Evolutionary conservation across 257 asterid genomes (phyloP).

Genomic region (Pogostemon cablin): DNA sequence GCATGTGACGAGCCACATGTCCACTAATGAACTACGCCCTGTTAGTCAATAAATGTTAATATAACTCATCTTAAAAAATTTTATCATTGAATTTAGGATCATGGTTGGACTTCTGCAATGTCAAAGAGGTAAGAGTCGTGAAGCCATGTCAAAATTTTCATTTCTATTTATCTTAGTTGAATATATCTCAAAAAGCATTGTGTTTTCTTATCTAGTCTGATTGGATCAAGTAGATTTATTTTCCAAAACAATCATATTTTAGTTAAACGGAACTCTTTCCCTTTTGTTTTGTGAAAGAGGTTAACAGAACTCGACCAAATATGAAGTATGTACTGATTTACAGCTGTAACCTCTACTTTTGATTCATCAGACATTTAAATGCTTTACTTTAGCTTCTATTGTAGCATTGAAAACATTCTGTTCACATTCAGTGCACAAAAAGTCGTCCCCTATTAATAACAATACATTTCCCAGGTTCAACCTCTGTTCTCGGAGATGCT

Average conservation of each 20-base stretch:
- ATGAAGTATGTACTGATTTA: too few species aligned
- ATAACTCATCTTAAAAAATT: background rate
- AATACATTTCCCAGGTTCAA: constrained; percentile 56
- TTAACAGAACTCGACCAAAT: too few species aligned
- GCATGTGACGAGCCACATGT: background rate
- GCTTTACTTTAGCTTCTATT: background rate
- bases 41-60: background rate
- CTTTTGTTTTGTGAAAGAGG: too few species aligned
- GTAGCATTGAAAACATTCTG: background rate
- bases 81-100: background rate
- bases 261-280: too few species aligned
- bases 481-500: constrained; percentile 72
- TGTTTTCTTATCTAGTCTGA: too few species aligned
- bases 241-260: too few species aligned
- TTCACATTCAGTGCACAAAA: background rate
- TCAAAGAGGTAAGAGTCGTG: background rate
- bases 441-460: background rate
- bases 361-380: too few species aligned
- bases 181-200: too few species aligned
- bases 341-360: too few species aligned
- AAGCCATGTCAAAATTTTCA: background rate
- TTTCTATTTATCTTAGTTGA: too few species aligned
- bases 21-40: background rate
- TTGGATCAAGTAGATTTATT: too few species aligned
- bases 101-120: background rate